Percentiles rank a stretch among this genome's conserved stretches.
These are phyloP conservation scores for Phalaenopsis aphrodite DNA, from an alignment of 106 monocot species.

Conservation along the genomic window DNA sequence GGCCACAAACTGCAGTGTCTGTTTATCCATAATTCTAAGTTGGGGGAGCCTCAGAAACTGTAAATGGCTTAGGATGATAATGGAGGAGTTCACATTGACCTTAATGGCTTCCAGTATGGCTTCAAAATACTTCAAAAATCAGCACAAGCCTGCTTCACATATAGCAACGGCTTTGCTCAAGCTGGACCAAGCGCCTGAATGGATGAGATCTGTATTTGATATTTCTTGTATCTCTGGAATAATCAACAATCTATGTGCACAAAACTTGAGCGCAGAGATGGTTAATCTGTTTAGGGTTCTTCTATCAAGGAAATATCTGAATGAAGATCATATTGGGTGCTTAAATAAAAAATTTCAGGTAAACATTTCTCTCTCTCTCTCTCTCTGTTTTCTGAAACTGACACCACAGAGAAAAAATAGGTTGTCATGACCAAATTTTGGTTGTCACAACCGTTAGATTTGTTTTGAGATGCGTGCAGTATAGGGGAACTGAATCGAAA, in stretches of 20 bases:
- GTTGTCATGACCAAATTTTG: too few species aligned
- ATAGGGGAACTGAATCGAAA: too few species aligned
- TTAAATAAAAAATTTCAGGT: slow-evolving; percentile 23
- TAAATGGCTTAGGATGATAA: slow-evolving; percentile 67
- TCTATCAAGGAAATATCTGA: slow-evolving; percentile 41
- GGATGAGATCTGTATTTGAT: slow-evolving; percentile 55
- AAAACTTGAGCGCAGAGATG: slow-evolving; percentile 61
- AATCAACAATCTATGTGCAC: slow-evolving; percentile 52
- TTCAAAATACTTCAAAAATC: slow-evolving; percentile 47
- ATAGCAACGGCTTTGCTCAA: slow-evolving; percentile 58
- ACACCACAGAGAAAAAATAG: too few species aligned
- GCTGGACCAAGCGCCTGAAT: slow-evolving; percentile 34
- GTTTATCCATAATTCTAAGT: slow-evolving; percentile 50
- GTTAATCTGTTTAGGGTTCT: slow-evolving; percentile 66
- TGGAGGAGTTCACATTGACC: slow-evolving; percentile 65
- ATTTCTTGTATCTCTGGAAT: slow-evolving; percentile 52
- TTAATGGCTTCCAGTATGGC: slow-evolving; percentile 59
- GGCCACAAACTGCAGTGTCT: slow-evolving; percentile 51
- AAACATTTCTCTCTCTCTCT: neutral
- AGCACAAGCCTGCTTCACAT: slow-evolving; percentile 61
- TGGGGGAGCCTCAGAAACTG: slow-evolving; percentile 41
- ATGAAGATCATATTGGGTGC: slow-evolving; percentile 39
- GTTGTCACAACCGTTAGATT: too few species aligned
- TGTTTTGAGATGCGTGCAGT: too few species aligned
- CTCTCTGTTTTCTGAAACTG: too few species aligned